Evolutionary conservation across 176 grass and related monocot species (phyloP).

Genomic region (Cenchrus fungigraminus): DNA sequence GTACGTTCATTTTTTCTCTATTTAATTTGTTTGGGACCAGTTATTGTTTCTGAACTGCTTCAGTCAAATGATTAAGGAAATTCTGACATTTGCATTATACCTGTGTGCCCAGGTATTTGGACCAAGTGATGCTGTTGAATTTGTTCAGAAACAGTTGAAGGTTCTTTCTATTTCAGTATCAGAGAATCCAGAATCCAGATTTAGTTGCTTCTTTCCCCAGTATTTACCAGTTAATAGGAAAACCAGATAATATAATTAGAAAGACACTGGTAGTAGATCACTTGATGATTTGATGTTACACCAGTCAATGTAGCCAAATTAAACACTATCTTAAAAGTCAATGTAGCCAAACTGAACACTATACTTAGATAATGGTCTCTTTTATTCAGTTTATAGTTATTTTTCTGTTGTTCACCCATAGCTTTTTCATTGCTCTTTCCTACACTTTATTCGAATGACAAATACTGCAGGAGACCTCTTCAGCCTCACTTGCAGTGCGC

Average conservation of each 20-base stretch:
- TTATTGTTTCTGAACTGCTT: conserved; percentile 8
- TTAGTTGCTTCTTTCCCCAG: background rate
- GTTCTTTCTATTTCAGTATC: conserved; percentile 36
- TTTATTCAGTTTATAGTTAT: background rate
- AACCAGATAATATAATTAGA: conserved; percentile 11
- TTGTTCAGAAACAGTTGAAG: conserved; percentile 88
- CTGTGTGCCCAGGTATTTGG: conserved; percentile 72
- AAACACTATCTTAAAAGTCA: too few relatives aligned
- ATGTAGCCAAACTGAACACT: background rate
- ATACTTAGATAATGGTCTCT: background rate
- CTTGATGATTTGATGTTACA: background rate
- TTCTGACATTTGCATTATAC: background rate
- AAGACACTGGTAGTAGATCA: background rate
- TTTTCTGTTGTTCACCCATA: background rate
- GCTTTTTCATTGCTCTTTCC: background rate
- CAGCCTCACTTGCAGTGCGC: conserved; percentile 61
- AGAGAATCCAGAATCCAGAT: background rate
- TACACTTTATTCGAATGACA: background rate
- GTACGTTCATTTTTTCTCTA: conserved; percentile 53
- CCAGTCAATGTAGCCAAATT: background rate
- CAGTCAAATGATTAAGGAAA: background rate
- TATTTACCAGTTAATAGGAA: background rate
- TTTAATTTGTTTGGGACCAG: background rate
- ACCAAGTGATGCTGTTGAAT: conserved; percentile 90
- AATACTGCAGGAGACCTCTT: conserved; percentile 69